Evolutionary conservation across 148 eudicot genomes (phyloP).

Genomic region (Nepenthes gracilis): DNA sequence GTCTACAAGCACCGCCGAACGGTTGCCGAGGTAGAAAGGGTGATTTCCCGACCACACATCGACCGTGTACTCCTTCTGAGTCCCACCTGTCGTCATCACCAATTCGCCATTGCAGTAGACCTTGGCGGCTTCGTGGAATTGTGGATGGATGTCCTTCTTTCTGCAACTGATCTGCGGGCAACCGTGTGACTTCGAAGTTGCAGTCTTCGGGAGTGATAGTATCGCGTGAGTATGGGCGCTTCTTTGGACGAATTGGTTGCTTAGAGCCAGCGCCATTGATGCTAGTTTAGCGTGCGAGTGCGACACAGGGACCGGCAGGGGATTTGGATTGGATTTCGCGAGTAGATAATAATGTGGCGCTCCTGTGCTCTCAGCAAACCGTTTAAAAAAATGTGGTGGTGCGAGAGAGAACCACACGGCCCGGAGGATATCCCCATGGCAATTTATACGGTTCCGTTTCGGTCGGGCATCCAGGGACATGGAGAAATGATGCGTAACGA

Average conservation of each 20-base stretch:
- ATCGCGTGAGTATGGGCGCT: neutral
- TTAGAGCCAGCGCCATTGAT: slow-evolving; percentile 28
- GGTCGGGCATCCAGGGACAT: no score
- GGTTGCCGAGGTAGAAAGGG: slow-evolving; percentile 64
- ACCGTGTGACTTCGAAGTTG: neutral
- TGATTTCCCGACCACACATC: slow-evolving; percentile 98
- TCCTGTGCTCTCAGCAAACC: no score
- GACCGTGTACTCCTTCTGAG: slow-evolving; percentile 61
- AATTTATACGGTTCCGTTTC: no score
- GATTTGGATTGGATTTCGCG: neutral
- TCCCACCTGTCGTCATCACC: slow-evolving; percentile 83
- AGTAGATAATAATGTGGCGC: no score
- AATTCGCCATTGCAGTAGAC: slow-evolving; percentile 82
- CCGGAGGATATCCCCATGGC: no score
- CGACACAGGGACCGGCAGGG: neutral
- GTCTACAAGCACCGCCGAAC: slow-evolving; percentile 42
- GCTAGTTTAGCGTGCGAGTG: neutral
- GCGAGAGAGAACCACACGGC: no score
- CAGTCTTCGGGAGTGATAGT: neutral
- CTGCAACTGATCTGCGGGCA: slow-evolving; percentile 38
- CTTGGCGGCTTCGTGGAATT: slow-evolving; percentile 60
- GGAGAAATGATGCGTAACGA: no score
- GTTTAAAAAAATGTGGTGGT: no score
- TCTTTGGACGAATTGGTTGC: slow-evolving; percentile 24
- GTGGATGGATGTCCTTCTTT: slow-evolving; percentile 70